phyloP scores from a whole-genome alignment of 2,329 filamentous ascomycete genomes.

The Juglanconis oblonga region DNA sequence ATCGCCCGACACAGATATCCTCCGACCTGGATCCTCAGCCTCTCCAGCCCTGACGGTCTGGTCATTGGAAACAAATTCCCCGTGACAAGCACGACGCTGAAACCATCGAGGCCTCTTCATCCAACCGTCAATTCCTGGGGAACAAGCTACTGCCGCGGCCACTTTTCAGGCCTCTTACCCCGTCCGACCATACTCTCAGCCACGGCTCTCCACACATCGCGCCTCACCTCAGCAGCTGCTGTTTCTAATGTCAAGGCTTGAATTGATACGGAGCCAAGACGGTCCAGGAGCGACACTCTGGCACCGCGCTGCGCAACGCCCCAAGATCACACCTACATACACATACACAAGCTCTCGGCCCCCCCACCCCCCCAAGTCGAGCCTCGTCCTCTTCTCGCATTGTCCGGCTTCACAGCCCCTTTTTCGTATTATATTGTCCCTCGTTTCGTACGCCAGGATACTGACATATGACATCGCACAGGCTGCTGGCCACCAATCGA shows the following conservation, averaged over 20 bases:
- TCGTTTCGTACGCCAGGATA: constrained; percentile 16
- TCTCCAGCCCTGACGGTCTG: constrained; percentile 7
- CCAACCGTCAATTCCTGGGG: constrained; percentile 7
- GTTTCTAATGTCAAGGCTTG: neutral
- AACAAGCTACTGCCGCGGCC: constrained; percentile 8
- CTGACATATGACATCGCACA: constrained; percentile 29
- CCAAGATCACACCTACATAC: constrained; percentile 3
- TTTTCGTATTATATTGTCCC: constrained; percentile 7
- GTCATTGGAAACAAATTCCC: constrained; percentile 12
- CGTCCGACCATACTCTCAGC: constrained; percentile 5
- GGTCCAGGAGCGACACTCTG: constrained; percentile 1
- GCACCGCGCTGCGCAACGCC: constrained; percentile 11
- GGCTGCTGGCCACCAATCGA: constrained; percentile 26
- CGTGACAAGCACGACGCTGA: constrained; percentile 12
- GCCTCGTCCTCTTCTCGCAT: neutral
- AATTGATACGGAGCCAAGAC: neutral
- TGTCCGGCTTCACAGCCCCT: constrained; percentile 15
- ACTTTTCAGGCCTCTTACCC: constrained; percentile 7
- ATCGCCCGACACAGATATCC: constrained; percentile 6
- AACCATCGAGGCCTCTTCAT: constrained; percentile 14
- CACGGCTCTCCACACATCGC: neutral
- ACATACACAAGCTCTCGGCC: constrained; percentile 6
- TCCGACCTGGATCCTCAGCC: constrained; percentile 10
- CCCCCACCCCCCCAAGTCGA: constrained; percentile 7
- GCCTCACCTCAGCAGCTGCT: neutral